Base-by-base conservation (phyloP, 2,329 filamentous ascomycete species). In the Clonostachys solani region DNA sequence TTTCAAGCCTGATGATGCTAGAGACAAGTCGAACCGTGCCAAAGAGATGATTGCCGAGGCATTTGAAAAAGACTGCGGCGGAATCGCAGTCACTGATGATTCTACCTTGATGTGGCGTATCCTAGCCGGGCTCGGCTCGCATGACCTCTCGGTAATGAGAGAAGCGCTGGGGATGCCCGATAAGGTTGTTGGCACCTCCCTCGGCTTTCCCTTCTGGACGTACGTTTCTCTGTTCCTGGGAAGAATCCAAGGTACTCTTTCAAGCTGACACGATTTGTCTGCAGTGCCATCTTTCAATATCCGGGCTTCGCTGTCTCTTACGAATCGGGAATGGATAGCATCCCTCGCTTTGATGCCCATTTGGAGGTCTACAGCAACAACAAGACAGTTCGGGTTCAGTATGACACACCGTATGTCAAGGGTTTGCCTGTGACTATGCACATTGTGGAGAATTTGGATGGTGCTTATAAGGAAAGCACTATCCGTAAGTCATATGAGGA, bases 401-500 rank as follows among this genome's bases (percentile, higher is more conserved):
- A 77, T 53, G 75, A 82, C 45, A 75, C 75, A 1, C 78, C 78
- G 0, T 79, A 73, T 49, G 66, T 79, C 9, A 77, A 76, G 52
- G 75, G 71, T 0, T 59, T 78, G 13, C 71, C 72, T 0, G 72
- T 75, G 40, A 71, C 61, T 9, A 67, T 80, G 36, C 57, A 59
- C 1, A 62, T 78, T 5, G 57, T 65, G 15, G 73, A 78, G 41
- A 61, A 62, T 36, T 56, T 64, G 13, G 63, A 65, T 12, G n/a
- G 38, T 65, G 59, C 33, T 43, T 51, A 42, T 48, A 50, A 45
- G 41, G 42, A 10, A 50, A 16, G 12, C 17, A 73, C 6, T 10
- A 19, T 47, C 9, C 55, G 66, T 16, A 65, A 60, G 41, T 69
- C 69, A 0, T 80, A 73, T 45, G 63, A 68, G 45, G 65, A 68